Conservation (phyloP, 2,329 filamentous ascomycete species). For the Penicillium sumatraense region DNA sequence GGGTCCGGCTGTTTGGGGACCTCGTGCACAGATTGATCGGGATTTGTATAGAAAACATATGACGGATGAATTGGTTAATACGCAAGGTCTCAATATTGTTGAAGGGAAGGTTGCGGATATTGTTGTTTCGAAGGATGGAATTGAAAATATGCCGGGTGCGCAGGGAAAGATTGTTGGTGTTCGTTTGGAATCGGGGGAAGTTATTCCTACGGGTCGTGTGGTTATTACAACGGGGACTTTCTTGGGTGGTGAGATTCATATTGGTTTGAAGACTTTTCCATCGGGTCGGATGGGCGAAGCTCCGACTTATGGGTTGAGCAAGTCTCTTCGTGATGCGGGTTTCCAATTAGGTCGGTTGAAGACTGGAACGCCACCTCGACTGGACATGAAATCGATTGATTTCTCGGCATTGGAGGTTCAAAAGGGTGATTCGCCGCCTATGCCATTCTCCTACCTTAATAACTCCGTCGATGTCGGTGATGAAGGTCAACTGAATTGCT, state of each 20-base stretch:
- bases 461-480: conserved; percentile 69
- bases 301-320: conserved; percentile 89
- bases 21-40: conserved; percentile 93
- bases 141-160: conserved; percentile 53
- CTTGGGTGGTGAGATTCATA: conserved; percentile 93
- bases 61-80: conserved; percentile 79
- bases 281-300: conserved; percentile 93
- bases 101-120: conserved; percentile 93
- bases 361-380: conserved; percentile 89
- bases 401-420: conserved; percentile 74
- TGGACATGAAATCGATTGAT: conserved; percentile 82
- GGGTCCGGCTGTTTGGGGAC: conserved; percentile 95
- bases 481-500: conserved; percentile 80
- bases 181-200: conserved; percentile 81
- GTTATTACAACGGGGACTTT: conserved; percentile 98
- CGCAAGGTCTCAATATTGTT: conserved; percentile 78
- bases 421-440: conserved; percentile 80
- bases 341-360: conserved; percentile 90
- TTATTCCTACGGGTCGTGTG: conserved; percentile 78
- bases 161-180: conserved; percentile 82
- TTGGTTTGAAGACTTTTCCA: conserved; percentile 81
- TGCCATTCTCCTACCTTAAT: conserved; percentile 91
- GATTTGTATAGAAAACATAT: conserved; percentile 87
- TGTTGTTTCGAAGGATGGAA: conserved; percentile 65
- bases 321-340: conserved; percentile 83